A percentile compares a stretch with the other conserved stretches of the same genome.
phyloP scores from a whole-genome alignment of 768 basidiomycete genomes.

The Hygrophoropsis aurantiaca region DNA sequence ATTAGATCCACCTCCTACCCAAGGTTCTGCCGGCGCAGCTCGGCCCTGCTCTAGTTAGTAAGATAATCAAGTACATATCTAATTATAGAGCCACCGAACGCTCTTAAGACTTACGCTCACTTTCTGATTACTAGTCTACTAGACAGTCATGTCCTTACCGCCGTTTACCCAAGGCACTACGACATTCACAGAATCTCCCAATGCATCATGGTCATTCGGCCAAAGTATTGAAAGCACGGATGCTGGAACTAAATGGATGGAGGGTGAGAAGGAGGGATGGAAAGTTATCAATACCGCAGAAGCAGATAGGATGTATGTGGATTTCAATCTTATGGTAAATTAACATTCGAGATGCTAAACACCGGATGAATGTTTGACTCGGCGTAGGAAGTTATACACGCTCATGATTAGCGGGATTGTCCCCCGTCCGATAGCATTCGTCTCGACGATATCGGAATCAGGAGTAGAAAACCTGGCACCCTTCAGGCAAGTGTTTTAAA shows the following conservation, averaged over 20 bases:
- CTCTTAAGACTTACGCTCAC: too few species aligned
- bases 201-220: conserved; percentile 32
- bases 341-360: too few species aligned
- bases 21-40: too few species aligned
- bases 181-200: conserved; percentile 28
- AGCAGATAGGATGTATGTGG: conserved; percentile 24
- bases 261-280: conserved; percentile 37
- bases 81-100: too few species aligned
- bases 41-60: too few species aligned
- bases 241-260: conserved; percentile 31
- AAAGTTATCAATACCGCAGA: conserved; percentile 29
- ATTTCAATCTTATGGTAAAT: neutral
- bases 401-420: conserved; percentile 38
- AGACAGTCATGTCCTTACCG: conserved; percentile 24
- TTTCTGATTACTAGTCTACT: too few species aligned
- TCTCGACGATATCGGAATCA: conserved; percentile 33
- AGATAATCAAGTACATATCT: too few species aligned
- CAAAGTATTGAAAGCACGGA: conserved; percentile 26
- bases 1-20: too few species aligned
- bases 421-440: conserved; percentile 47
- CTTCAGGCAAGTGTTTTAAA: conserved; percentile 41
- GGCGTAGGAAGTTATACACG: conserved; percentile 31
- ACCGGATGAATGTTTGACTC: too few species aligned
- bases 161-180: conserved; percentile 20
- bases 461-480: conserved; percentile 43